Evolutionary conservation across 768 basidiomycete species (phyloP).

Genomic region (Lactarius indigo): DNA sequence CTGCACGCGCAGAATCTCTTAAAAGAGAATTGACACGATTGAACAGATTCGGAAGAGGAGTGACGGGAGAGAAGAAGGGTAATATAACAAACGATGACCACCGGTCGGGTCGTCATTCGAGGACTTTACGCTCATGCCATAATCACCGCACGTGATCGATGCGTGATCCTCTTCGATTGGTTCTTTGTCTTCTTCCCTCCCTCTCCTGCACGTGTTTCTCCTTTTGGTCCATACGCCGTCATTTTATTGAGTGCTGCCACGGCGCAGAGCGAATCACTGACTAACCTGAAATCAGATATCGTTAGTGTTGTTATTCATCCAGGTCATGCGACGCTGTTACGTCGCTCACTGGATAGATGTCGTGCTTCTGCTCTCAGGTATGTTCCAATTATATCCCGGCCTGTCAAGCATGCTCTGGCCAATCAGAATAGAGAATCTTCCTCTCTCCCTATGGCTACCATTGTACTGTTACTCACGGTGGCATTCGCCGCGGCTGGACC

Average conservation of each 20-base stretch:
- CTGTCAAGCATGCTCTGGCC: background rate
- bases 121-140: background rate
- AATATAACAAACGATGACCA: background rate
- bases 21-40: background rate
- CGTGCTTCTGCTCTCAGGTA: background rate
- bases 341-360: constrained; percentile 34
- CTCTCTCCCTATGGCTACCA: background rate
- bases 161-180: too few species aligned
- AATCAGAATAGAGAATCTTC: background rate
- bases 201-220: background rate
- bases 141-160: background rate
- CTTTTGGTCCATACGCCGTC: background rate
- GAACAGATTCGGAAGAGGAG: constrained; percentile 11
- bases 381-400: background rate
- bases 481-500: background rate
- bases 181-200: background rate
- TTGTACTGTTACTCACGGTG: background rate
- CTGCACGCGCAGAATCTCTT: constrained; percentile 11
- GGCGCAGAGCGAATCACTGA: constrained; percentile 38
- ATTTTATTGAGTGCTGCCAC: constrained; percentile 14
- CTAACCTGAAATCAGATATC: constrained; percentile 34
- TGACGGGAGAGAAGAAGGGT: background rate
- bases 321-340: constrained; percentile 33
- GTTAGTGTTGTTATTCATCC: constrained; percentile 34
- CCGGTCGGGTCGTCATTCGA: too few species aligned